These are phyloP conservation scores for Globisporangium yorkense DNA, from an alignment of 352 stramenopile genomes.

Conservation along the genomic window DNA sequence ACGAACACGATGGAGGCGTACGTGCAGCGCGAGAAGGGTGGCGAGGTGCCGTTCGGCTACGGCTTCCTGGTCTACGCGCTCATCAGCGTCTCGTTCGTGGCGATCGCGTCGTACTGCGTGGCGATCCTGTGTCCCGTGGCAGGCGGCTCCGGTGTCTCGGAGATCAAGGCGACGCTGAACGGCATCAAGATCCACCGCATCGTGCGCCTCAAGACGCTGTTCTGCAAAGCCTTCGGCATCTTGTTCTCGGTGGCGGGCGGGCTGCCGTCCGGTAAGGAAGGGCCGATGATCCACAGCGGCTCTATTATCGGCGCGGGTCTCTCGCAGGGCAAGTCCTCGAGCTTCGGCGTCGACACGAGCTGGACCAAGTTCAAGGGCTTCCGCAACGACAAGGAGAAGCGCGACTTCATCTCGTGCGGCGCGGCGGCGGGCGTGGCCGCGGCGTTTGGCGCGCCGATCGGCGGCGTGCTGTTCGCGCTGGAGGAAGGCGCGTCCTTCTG, in stretches of 20 bases:
- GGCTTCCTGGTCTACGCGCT: constrained; percentile 89
- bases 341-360: constrained; percentile 83
- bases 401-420: constrained; percentile 97
- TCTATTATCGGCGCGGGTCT: constrained; percentile 92
- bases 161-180: constrained; percentile 99
- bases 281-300: constrained; percentile 89
- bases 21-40: constrained; percentile 48
- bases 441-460: constrained; percentile 97
- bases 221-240: constrained; percentile 93
- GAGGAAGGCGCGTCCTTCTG: constrained; percentile 98
- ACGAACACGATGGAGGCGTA: constrained; percentile 87
- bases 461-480: constrained; percentile 96
- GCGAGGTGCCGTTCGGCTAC: constrained; percentile 42
- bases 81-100: constrained; percentile 92
- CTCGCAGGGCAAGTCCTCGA: constrained; percentile 89
- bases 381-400: constrained; percentile 94
- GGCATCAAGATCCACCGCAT: constrained; percentile 96
- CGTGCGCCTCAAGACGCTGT: constrained; percentile 94
- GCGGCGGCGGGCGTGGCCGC: constrained; percentile 95
- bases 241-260: constrained; percentile 77
- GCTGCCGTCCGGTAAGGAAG: constrained; percentile 84
- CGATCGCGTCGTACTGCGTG: constrained; percentile 87
- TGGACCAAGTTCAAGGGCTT: constrained; percentile 91
- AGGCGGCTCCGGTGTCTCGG: constrained; percentile 94
- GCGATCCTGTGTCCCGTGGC: constrained; percentile 94